A percentile compares a stretch with the other conserved stretches of the same genome.
Evolutionary conservation across 1,139 yeast genomes (phyloP).

Genomic region (Saccharomyces hybrid): DNA sequence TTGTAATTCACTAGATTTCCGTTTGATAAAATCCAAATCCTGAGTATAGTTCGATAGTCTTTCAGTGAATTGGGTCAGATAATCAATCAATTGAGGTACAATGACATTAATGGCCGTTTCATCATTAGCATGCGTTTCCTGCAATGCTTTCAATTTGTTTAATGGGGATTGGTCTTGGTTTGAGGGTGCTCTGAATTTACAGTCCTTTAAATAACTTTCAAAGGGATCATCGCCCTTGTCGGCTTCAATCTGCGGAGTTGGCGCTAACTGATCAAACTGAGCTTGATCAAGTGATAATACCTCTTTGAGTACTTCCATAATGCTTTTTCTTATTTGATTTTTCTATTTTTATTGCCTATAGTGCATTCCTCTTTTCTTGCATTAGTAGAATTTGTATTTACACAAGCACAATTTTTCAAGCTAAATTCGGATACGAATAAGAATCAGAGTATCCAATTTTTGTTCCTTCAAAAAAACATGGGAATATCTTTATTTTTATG

Average conservation of each 20-base stretch:
- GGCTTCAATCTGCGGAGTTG: neutral
- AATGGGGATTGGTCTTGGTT: slow-evolving; percentile 2
- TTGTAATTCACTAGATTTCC: slow-evolving; percentile 53
- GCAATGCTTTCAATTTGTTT: slow-evolving; percentile 14
- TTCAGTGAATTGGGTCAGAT: slow-evolving; percentile 40
- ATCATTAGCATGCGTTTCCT: slow-evolving; percentile 15
- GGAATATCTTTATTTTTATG: neutral
- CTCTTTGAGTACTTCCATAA: neutral
- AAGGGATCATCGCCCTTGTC: neutral
- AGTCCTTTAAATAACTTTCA: slow-evolving; percentile 1
- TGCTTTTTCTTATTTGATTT: neutral
- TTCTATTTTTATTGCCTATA: neutral
- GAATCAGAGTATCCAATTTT: neutral
- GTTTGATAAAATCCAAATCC: slow-evolving; percentile 50
- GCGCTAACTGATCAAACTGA: neutral
- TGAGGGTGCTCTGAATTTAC: neutral
- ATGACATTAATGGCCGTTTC: slow-evolving; percentile 14
- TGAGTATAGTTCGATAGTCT: slow-evolving; percentile 53
- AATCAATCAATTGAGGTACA: slow-evolving; percentile 24
- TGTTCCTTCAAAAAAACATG: neutral
- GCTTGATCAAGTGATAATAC: neutral
- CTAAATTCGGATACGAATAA: neutral
- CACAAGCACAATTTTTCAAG: no score
- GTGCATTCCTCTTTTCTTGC: neutral
- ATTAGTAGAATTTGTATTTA: neutral